Evolutionary conservation across 192 early-diverging fungal genomes (phyloP).

Genomic region (Mortierella hygrophila): DNA sequence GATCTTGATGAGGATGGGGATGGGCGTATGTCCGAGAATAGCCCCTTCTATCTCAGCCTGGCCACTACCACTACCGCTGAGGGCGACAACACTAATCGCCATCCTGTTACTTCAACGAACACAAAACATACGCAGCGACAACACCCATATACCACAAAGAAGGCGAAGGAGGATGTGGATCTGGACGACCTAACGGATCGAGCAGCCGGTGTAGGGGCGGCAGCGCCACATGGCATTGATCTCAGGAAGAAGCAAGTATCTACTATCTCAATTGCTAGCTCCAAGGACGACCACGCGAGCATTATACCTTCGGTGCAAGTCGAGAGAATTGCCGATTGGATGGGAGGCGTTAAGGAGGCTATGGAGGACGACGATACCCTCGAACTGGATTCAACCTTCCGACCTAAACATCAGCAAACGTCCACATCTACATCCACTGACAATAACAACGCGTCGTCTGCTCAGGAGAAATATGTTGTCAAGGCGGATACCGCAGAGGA

Average conservation of each 20-base stretch:
- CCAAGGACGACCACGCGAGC: constrained; percentile 9
- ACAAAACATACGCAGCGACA: neutral
- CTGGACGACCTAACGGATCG: neutral
- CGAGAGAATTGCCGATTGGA: constrained; percentile 19
- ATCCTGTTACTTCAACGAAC: too few species aligned
- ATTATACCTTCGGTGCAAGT: constrained; percentile 2
- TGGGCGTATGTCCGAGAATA: neutral
- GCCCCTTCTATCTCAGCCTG: neutral
- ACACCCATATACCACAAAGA: neutral
- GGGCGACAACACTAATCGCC: neutral
- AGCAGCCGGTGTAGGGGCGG: neutral
- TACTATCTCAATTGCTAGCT: constrained; percentile 13
- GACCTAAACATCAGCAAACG: neutral
- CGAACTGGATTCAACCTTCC: neutral
- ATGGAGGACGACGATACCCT: neutral
- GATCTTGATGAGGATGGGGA: neutral
- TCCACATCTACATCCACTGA: too few species aligned
- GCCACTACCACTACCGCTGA: neutral
- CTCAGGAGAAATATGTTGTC: neutral
- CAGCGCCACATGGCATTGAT: neutral
- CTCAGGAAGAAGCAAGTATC: constrained; percentile 5
- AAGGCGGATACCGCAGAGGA: neutral
- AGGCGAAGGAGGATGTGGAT: neutral
- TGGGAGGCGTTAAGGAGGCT: constrained; percentile 22
- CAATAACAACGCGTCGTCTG: neutral